A percentile compares a stretch with the other conserved stretches of the same genome.
Evolutionary conservation across 1,139 yeast genomes (phyloP).

Genomic region (Meyerozyma smithsonii): DNA sequence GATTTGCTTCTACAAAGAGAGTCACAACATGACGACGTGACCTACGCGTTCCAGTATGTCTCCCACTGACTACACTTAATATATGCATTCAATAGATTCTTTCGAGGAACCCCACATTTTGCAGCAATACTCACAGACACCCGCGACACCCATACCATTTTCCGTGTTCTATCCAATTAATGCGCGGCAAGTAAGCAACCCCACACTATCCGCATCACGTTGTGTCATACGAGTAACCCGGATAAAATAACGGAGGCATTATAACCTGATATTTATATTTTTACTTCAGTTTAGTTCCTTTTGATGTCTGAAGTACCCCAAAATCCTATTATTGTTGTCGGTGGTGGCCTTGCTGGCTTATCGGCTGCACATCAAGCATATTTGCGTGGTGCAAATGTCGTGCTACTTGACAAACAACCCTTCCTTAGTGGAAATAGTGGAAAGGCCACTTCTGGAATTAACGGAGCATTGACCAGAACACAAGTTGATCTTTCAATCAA

Average conservation of each 20-base stretch:
- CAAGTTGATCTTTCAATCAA: slow-evolving; percentile 46
- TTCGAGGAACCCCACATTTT: not conserved
- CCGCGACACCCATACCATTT: not conserved
- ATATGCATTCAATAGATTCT: not conserved
- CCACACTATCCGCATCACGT: no score
- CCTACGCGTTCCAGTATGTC: slow-evolving; percentile 89
- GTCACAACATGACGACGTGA: slow-evolving; percentile 59
- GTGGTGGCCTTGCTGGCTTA: slow-evolving; percentile 79
- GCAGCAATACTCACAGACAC: not conserved
- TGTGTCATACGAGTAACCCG: not conserved
- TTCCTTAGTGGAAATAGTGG: slow-evolving; percentile 75
- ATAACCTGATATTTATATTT: no score
- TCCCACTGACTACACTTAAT: slow-evolving; percentile 47
- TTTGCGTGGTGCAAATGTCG: slow-evolving; percentile 50
- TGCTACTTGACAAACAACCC: slow-evolving; percentile 58
- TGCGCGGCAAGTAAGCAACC: slow-evolving; percentile 2
- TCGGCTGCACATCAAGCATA: slow-evolving; percentile 70
- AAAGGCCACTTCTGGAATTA: slow-evolving; percentile 80
- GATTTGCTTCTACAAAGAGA: slow-evolving; percentile 79
- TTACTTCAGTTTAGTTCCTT: not conserved
- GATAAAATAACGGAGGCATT: no score
- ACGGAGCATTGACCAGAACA: slow-evolving; percentile 65
- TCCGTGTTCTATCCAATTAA: not conserved
- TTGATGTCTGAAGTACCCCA: slow-evolving; percentile 16
- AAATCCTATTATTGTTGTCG: slow-evolving; percentile 58